Percentiles rank a stretch among this genome's conserved stretches.
These are phyloP conservation scores for Fusarium nodosum DNA, from an alignment of 2,329 filamentous ascomycete genomes.

Conservation along the genomic window DNA sequence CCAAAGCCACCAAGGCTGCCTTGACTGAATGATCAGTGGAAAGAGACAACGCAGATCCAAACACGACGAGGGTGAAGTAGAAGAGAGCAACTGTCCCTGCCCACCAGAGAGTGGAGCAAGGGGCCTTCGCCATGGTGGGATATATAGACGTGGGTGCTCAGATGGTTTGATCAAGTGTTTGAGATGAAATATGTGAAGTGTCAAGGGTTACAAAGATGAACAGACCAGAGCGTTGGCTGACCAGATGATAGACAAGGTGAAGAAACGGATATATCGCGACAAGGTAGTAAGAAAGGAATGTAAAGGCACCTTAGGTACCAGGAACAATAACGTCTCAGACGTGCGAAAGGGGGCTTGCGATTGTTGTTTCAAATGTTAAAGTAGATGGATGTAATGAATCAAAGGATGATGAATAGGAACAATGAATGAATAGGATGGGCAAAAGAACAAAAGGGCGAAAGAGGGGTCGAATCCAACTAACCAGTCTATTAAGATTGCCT, in stretches of 20 bases:
- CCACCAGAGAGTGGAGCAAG: conserved; percentile 24
- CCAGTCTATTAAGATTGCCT: background rate
- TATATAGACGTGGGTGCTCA: background rate
- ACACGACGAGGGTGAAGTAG: conserved; percentile 38
- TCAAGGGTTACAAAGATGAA: conserved; percentile 19
- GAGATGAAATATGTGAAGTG: conserved; percentile 6
- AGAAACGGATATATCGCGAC: conserved; percentile 18
- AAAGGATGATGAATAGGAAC: conserved; percentile 40
- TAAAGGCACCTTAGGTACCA: conserved; percentile 31
- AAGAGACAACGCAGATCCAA: conserved; percentile 34
- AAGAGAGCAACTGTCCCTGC: conserved; percentile 42
- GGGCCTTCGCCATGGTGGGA: conserved; percentile 39
- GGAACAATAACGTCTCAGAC: conserved; percentile 28
- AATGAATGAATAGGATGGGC: conserved; percentile 17
- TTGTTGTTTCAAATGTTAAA: conserved; percentile 38
- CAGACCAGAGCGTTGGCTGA: conserved; percentile 23
- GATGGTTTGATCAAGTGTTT: conserved; percentile 15
- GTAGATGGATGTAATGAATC: conserved; percentile 34
- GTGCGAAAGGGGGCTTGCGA: conserved; percentile 23
- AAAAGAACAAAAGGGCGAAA: conserved; percentile 11
- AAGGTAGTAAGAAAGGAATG: conserved; percentile 40
- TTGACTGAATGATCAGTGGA: conserved; percentile 46
- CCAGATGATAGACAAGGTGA: conserved; percentile 13
- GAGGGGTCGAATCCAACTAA: conserved; percentile 15
- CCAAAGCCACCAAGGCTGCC: conserved; percentile 53